Percentiles rank a stretch among this genome's conserved stretches.
phyloP scores from a whole-genome alignment of 148 eudicot genomes.

The Nepenthes mirabilis region DNA sequence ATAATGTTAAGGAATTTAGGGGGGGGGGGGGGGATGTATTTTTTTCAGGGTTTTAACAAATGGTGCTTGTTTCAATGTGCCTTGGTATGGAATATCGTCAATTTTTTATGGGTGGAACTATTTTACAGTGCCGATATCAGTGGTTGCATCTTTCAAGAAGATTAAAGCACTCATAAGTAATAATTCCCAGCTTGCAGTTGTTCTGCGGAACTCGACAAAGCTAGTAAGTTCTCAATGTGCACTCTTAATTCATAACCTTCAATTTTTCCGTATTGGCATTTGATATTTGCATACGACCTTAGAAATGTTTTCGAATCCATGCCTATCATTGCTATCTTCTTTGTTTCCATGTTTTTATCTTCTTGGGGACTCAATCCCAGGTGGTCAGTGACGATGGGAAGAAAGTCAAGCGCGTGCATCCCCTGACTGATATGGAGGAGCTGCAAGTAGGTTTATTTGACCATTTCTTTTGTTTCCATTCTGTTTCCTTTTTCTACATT shows the following conservation, averaged over 20 bases:
- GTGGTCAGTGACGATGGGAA: conserved; percentile 96
- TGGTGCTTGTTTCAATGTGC: background rate
- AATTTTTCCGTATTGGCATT: background rate
- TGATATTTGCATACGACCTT: background rate
- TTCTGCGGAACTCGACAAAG: conserved; percentile 66
- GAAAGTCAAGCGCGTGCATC: conserved; percentile 73
- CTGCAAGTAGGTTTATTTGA: conserved; percentile 47
- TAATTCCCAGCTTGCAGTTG: conserved; percentile 71
- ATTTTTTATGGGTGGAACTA: background rate
- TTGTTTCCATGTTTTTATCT: background rate
- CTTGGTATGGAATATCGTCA: background rate
- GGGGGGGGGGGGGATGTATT: too few relatives aligned
- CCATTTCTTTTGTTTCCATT: conserved; percentile 2
- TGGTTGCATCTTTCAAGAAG: conserved; percentile 91
- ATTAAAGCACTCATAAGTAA: conserved; percentile 65
- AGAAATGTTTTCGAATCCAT: background rate
- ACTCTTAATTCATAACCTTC: background rate
- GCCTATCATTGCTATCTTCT: background rate
- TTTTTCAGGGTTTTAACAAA: too few relatives aligned
- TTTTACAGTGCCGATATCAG: conserved; percentile 67
- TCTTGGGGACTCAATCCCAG: conserved; percentile 19
- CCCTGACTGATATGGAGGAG: conserved; percentile 88
- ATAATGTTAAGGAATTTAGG: too few relatives aligned
- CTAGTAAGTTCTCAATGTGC: conserved; percentile 47
- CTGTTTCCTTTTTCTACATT: background rate